Evolutionary conservation across 305 asterid genomes (phyloP).

Genomic region (Fraxinus platypoda): DNA sequence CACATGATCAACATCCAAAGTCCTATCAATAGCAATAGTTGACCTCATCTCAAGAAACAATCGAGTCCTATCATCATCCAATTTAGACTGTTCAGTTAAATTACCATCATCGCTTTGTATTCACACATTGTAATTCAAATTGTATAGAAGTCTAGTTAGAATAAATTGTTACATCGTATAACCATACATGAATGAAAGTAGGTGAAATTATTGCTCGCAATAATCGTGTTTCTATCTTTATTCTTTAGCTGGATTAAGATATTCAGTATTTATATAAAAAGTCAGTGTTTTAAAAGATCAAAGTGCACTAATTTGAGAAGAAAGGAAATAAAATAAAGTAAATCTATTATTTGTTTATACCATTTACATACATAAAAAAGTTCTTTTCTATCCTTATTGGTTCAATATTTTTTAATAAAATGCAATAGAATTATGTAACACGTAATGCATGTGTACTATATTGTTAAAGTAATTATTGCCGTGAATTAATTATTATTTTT

Average conservation of each 20-base stretch:
- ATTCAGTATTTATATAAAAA: too few species aligned
- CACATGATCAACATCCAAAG: too few species aligned
- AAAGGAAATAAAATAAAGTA: background rate
- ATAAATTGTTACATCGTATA: too few species aligned
- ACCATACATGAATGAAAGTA: too few species aligned
- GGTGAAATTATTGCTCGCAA: too few species aligned
- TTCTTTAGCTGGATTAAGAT: background rate
- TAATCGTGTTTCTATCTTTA: background rate
- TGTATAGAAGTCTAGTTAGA: too few species aligned
- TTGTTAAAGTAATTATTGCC: background rate
- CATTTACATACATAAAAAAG: background rate
- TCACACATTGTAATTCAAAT: too few species aligned
- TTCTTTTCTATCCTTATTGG: background rate
- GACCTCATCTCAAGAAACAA: too few species aligned
- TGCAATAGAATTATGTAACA: background rate
- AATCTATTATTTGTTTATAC: background rate
- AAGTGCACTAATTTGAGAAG: background rate
- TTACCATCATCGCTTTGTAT: too few species aligned
- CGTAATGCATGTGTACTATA: background rate
- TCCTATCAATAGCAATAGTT: too few species aligned
- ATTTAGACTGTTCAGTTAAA: too few species aligned
- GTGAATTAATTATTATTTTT: background rate
- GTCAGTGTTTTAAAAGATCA: background rate
- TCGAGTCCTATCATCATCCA: too few species aligned
- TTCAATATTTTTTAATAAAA: background rate